Evolutionary conservation across 179 eudicot species (phyloP), one percentile per base, ranked within the genome.

Genomic region (Corrigiola litoralis): DNA sequence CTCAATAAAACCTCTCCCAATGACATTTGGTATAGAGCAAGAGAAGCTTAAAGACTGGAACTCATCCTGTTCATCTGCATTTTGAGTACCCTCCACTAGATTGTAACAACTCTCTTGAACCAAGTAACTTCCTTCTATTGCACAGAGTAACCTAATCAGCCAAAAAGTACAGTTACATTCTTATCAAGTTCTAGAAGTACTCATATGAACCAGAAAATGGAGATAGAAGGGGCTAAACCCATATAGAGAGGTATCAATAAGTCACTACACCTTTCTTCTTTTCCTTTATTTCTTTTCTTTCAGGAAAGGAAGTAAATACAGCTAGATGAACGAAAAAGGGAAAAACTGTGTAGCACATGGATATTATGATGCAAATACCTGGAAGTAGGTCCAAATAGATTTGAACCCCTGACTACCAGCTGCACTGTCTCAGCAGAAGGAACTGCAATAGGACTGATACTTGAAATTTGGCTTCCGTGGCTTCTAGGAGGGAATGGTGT

Each of bases 1-100:
- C 98, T 92, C 98, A 68, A 92, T 72, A 74, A 87, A 92, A 61
- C 98, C 98, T 79, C 98, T 85, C 53, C 98, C 96, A 61, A 50
- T 59, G 54, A 78, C 74, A 67, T 82, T 67, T 63, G 96, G 96
- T 50, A 85, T 67, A 61, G 84, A 77, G 76, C 88, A 89, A 27
- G 73, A 51, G 66, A 92, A 85, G 66, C 80, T 79, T 44, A 89
- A 75, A 73, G 78, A 77, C 64, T 79, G 85, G 64, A 71, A 47
- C 27, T 74, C 83, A 29, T 79, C 79, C 25, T 77, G 72, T 55
- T 80, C 82, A 27, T 65, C 60, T 27, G 44, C 66, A 53, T 77
- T 38, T 55, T 76, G 72, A 48, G 71, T 49, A 66, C 40, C 81
- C 52, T 68, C 90, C 61, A 70, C 68, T 74, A 77, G 44, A 50